Base-by-base conservation (phyloP, 2,329 filamentous ascomycete genomes). In the Monosporascus sp. region DNA sequence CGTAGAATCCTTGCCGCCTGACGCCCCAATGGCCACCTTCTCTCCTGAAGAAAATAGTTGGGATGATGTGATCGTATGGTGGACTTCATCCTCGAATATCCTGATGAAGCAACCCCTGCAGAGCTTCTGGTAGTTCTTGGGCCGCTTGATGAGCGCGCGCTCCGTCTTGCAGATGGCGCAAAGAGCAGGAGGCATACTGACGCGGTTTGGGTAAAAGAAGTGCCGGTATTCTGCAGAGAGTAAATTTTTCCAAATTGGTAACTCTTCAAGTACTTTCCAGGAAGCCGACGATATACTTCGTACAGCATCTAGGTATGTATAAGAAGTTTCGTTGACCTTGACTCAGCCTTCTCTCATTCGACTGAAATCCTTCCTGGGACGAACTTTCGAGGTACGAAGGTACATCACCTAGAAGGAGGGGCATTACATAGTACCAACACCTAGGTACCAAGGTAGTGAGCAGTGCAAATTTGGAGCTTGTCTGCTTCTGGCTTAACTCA, bases 1-100 rank as follows among this genome's bases (percentile, higher is more conserved):
- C 0, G 94, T 99, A 50, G 91, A 97, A 71, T 99, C 94, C 73
- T 99, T 99, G 63, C 94, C 94, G 52, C 94, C 94, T 1, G 92
- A 97, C 48, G 95, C 94, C 44, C 94, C 95, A 65, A 99, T 97
- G 7, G 94, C 95, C 40, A 99, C 82, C 56, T 82, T 84, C 69
- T 99, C 94, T 54, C 93, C 93, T 2, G 80, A 85, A 45, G 78
- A 77, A 72, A 99, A 99, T 17, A 99, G 81, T n/a, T 79, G 75
- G 18, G 88, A 90, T 2, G 87, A 84, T 26, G 80, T 85, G 64
- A 99, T 96, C 5, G 94, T 97, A 66, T 96, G 88, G 69, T 97
- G 92, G 48, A 96, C 85, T 75, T 99, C 94, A 57, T 88, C 84
- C 71, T 99, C 94, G 67, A 99, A 99, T 46, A 94, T 80, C 11